Percentiles rank a stretch among this genome's conserved stretches.
Conservation (phyloP, 768 basidiomycete species). For the Lenzites betulinus region DNA sequence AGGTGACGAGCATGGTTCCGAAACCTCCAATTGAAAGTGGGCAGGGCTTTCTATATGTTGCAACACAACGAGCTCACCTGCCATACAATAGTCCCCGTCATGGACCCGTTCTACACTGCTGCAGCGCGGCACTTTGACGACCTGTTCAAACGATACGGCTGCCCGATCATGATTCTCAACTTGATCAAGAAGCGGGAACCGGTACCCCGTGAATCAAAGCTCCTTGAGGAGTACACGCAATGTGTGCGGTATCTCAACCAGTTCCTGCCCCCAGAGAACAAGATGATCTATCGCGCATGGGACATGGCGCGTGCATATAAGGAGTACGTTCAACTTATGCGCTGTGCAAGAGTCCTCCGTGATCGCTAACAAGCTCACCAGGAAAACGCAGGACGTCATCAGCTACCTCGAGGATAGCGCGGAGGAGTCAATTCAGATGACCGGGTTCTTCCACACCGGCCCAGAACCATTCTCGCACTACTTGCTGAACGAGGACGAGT, state of each 20-base stretch:
- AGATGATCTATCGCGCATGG: constrained; percentile 92
- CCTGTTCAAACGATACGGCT: constrained; percentile 85
- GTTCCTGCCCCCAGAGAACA: constrained; percentile 82
- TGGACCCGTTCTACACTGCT: constrained; percentile 93
- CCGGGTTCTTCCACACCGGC: constrained; percentile 95
- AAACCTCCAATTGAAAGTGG: constrained; percentile 95
- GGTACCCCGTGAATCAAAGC: constrained; percentile 83
- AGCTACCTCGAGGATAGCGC: constrained; percentile 93
- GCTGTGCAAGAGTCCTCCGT: no score
- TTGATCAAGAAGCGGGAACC: constrained; percentile 87
- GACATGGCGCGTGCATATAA: constrained; percentile 96
- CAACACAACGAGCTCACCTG: neutral
- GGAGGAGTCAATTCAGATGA: constrained; percentile 88
- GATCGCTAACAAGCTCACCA: constrained; percentile 30
- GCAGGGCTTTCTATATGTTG: constrained; percentile 31
- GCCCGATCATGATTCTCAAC: constrained; percentile 89
- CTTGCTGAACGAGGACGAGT: constrained; percentile 48
- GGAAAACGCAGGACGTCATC: constrained; percentile 95
- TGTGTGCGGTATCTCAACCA: constrained; percentile 95
- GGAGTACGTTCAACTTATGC: constrained; percentile 55
- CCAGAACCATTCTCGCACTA: constrained; percentile 79
- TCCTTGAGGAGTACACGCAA: constrained; percentile 87
- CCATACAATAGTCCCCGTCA: constrained; percentile 42
- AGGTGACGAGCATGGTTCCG: constrained; percentile 85
- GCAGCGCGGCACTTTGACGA: constrained; percentile 93